Base-by-base conservation (phyloP, 1,284 basidiomycete species). In the Sutorius eximius region DNA sequence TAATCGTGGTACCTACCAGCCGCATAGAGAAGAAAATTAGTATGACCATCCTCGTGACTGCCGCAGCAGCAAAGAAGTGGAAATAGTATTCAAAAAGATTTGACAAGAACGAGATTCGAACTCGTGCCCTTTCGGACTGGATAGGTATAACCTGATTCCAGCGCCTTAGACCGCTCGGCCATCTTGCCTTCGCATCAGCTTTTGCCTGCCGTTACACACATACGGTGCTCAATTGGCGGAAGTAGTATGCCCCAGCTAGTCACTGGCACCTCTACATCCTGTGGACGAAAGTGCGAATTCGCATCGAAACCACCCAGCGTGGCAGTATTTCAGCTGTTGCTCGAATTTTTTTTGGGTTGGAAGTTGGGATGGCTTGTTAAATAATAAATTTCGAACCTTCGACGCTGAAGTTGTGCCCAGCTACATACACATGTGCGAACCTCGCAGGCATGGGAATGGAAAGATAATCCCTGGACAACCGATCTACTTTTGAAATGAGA, bases 81-180 rank as follows among this genome's bases (percentile, higher is more conserved):
- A n/a, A 44, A n/a, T 5, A 10, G n/a, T 16, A 22, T 34, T 10
- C 1, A 30, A 58, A 60, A 71, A 56, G 0, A 0, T 18, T 53
- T 33, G 69, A 71, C 66, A 71, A 67, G 63, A 69, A 57, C 57
- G 66, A 69, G 69, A 71, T 71, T 68, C 66, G 69, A 68, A 68
- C 66, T 69, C 66, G 63, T 58, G 66, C 66, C 66, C 66, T 68
- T 71, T 69, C 69, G 45, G 48, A 49, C 48, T 49, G 48, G 48
- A 49, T 49, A 49, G 48, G 45, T 49, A 32, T 5, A n/a, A 41
- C 20, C 30, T 18, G 9, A 70, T 71, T 68, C 66, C 70, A 72
- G 79, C 81, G 80, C 79, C 81, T 82, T 82, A 76, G 79, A 81
- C 79, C 79, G 80, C 79, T 81, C 79, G 80, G 79, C 80, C 79